Base-by-base conservation (phyloP, 163 green algal species). In the Scenedesmus sp. region DNA sequence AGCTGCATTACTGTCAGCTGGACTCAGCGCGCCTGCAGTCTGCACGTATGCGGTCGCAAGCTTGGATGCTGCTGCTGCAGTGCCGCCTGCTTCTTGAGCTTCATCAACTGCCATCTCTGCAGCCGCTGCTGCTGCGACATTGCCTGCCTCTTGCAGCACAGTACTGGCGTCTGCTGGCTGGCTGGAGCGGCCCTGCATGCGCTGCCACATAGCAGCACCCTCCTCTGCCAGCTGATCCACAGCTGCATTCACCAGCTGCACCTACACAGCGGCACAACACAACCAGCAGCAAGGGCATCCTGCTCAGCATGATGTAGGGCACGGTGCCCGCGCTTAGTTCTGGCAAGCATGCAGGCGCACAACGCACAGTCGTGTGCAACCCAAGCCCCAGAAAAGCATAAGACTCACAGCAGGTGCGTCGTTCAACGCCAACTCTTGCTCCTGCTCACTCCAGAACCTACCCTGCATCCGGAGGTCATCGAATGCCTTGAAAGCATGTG, bases 181-280 rank as follows among this genome's bases (percentile, higher is more conserved):
- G 60, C 20, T 55, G 0, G 13, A 70, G 88, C 64, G 34, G 5
- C 13, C 52, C 57, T 86, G 46, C 8, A 87, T 54, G 20, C 76
- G 87, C 9, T 66, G 77, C 87, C 76, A 91, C 76, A 91, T 66
- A 4, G 16, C 79, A 7, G 57, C 54, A 12, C 79, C 82, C 3
- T 92, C 89, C n/a, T 57, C 54, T 54, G 82, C 18, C 13, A 92
- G 54, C 82, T 92, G 89, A 7, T 92, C 89, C n/a, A 73, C 52
- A 20, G 82, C 84, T 8, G 64, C 81, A 13, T 76, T 66, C 54
- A 92, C 4, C 7, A 92, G 82, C 23, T 85, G 57, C 8, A 88
- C 82, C 89, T 92, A 77, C 88, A 81, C 73, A 82, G 18, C 73
- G 15, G 2, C 2, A 9, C 52, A 86, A 34, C 82, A 20, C 82